Evolutionary conservation across 2,329 filamentous ascomycete species (phyloP).

Genomic region (Exophiala aquamarina): DNA sequence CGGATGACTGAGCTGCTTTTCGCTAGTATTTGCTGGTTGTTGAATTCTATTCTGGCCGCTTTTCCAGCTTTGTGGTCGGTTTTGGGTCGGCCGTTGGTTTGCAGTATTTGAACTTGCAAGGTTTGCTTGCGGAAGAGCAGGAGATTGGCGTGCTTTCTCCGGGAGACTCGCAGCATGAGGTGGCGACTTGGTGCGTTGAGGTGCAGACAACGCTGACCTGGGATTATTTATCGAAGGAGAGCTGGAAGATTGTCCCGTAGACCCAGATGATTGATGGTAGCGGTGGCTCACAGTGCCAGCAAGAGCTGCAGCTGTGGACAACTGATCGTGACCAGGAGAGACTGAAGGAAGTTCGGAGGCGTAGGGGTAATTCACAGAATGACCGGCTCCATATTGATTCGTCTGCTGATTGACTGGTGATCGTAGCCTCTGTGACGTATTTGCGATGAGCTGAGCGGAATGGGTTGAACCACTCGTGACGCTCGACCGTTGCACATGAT

Average conservation of each 20-base stretch:
- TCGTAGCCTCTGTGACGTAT: slow-evolving; percentile 10
- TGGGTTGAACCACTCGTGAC: background rate
- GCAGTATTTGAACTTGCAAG: background rate
- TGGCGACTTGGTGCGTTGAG: slow-evolving; percentile 18
- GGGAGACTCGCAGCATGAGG: slow-evolving; percentile 7
- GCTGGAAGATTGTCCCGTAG: slow-evolving; percentile 1
- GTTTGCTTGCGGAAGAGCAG: slow-evolving; percentile 1
- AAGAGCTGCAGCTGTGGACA: slow-evolving; percentile 20
- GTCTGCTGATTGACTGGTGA: slow-evolving; percentile 11
- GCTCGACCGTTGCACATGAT: slow-evolving; percentile 8
- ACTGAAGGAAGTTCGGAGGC: slow-evolving; percentile 11
- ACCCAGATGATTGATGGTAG: slow-evolving; percentile 11
- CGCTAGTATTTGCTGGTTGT: background rate
- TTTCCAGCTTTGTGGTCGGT: slow-evolving; percentile 2
- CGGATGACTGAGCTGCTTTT: background rate
- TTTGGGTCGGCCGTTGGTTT: too few relatives aligned
- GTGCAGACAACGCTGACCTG: background rate
- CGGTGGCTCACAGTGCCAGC: slow-evolving; percentile 20
- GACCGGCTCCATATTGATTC: background rate
- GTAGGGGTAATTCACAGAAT: slow-evolving; percentile 4
- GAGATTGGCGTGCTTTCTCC: slow-evolving; percentile 4
- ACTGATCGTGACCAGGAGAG: slow-evolving; percentile 11
- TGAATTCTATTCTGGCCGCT: slow-evolving; percentile 1
- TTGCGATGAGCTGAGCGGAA: background rate
- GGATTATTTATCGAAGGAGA: slow-evolving; percentile 13